phyloP scores from a whole-genome alignment of 441 rosid species.

The Gossypium davidsonii region DNA sequence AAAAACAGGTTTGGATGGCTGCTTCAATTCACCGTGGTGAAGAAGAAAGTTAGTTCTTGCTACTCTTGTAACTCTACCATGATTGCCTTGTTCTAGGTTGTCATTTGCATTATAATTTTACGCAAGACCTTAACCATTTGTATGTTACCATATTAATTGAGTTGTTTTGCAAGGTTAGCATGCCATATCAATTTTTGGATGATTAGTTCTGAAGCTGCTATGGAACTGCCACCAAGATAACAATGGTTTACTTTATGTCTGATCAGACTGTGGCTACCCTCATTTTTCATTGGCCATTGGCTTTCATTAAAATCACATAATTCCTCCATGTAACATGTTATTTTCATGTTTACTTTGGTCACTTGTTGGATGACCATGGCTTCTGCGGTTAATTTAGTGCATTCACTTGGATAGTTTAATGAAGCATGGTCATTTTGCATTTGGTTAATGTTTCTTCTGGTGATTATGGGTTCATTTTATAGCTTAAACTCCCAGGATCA shows the following conservation, averaged over 20 bases:
- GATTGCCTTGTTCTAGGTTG: not conserved
- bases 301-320: not conserved
- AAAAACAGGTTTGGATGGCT: constrained; percentile 81
- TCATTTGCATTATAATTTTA: constrained; percentile 6
- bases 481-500: not conserved
- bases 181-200: not conserved
- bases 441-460: not conserved
- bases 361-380: not conserved
- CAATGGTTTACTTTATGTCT: not conserved
- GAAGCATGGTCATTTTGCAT: not conserved
- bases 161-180: constrained; percentile 5
- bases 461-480: not conserved
- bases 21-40: constrained; percentile 88
- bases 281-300: not conserved
- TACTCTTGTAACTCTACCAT: constrained; percentile 8
- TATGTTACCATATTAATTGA: not conserved
- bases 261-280: not conserved
- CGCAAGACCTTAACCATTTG: not conserved
- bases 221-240: not conserved
- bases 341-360: not conserved
- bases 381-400: not conserved
- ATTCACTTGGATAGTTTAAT: not conserved
- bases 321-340: not conserved
- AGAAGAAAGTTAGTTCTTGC: constrained; percentile 59
- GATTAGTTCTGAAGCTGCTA: constrained; percentile 4